A percentile compares a stretch with the other conserved stretches of the same genome.
Evolutionary conservation across 2,329 filamentous ascomycete species (phyloP).

Genomic region (Penicillium sp.): DNA sequence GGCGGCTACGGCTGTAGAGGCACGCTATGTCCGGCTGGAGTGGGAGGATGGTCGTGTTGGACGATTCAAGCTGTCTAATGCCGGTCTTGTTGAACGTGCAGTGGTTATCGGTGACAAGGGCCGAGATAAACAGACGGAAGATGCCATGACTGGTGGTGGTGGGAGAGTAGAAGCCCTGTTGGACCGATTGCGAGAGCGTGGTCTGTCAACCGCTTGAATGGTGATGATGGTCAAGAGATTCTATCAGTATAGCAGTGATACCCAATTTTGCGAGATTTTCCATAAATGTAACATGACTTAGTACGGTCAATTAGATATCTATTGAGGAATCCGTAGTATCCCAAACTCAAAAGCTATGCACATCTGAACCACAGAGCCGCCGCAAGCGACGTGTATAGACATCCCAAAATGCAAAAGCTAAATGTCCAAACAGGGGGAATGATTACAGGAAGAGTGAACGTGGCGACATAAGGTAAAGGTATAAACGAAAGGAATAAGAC

Average conservation of each 20-base stretch:
- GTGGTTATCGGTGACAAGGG: constrained; percentile 41
- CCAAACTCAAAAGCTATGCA: constrained; percentile 25
- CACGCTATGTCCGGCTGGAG: constrained; percentile 40
- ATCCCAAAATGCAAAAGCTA: constrained; percentile 9
- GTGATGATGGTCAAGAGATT: background rate
- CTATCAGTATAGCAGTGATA: constrained; percentile 8
- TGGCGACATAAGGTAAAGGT: constrained; percentile 2
- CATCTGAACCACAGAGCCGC: constrained; percentile 19
- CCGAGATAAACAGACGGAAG: constrained; percentile 36
- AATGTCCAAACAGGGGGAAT: constrained; percentile 1
- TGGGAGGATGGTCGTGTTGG: constrained; percentile 44
- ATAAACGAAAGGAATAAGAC: constrained; percentile 2
- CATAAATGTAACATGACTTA: background rate
- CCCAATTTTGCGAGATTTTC: constrained; percentile 7
- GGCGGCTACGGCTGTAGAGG: constrained; percentile 35
- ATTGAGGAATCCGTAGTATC: constrained; percentile 13
- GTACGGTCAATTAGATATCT: constrained; percentile 10
- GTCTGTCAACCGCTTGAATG: background rate
- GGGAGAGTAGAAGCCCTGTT: constrained; percentile 34
- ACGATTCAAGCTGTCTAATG: constrained; percentile 40
- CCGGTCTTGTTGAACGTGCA: constrained; percentile 39
- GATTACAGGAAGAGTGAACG: constrained; percentile 19
- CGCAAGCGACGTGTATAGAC: constrained; percentile 20
- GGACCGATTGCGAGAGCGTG: constrained; percentile 25
- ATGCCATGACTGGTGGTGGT: constrained; percentile 32